Percentiles rank a stretch among this genome's conserved stretches.
Conservation (phyloP, 495 filamentous ascomycete genomes). For the Ascodesmis nigricans region DNA sequence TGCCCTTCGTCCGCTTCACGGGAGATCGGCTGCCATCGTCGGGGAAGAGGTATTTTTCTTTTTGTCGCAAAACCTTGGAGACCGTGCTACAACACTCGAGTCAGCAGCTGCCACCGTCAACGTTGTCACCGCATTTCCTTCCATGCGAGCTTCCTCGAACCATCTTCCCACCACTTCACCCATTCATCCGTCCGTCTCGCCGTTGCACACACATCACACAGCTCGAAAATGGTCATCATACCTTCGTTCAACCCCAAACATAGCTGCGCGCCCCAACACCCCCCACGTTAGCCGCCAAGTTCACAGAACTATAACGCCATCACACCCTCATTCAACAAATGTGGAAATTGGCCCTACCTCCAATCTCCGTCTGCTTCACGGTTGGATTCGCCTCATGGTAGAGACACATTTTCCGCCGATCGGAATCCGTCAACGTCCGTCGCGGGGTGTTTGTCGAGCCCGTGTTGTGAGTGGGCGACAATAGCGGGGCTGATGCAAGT, state of each 20-base stretch:
- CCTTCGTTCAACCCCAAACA: slow-evolving; percentile 98
- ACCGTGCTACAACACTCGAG: slow-evolving; percentile 84
- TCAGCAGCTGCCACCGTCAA: slow-evolving; percentile 6
- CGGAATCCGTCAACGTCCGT: slow-evolving; percentile 80
- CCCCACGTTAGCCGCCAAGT: slow-evolving; percentile 12
- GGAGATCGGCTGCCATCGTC: slow-evolving; percentile 77
- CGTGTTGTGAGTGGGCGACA: slow-evolving; percentile 28
- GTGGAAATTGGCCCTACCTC: slow-evolving; percentile 34
- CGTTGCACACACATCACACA: too few species aligned
- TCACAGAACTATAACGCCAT: slow-evolving; percentile 3
- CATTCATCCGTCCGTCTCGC: too few species aligned
- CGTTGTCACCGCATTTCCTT: slow-evolving; percentile 2
- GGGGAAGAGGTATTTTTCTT: slow-evolving; percentile 83
- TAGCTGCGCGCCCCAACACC: slow-evolving; percentile 30
- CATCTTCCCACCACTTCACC: too few species aligned
- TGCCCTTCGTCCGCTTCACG: slow-evolving; percentile 70
- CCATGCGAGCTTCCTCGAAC: too few species aligned
- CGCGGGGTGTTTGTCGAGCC: slow-evolving; percentile 39
- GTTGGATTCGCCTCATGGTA: slow-evolving; percentile 87
- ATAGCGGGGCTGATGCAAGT: slow-evolving; percentile 29
- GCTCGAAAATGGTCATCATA: slow-evolving; percentile 31
- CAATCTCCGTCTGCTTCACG: slow-evolving; percentile 97
- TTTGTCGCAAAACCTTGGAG: slow-evolving; percentile 88
- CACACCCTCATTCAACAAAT: slow-evolving; percentile 2
- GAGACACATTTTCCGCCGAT: slow-evolving; percentile 79